Evolutionary conservation across 176 grass and related monocot species (phyloP).

Genomic region (Pharus latifolius): DNA sequence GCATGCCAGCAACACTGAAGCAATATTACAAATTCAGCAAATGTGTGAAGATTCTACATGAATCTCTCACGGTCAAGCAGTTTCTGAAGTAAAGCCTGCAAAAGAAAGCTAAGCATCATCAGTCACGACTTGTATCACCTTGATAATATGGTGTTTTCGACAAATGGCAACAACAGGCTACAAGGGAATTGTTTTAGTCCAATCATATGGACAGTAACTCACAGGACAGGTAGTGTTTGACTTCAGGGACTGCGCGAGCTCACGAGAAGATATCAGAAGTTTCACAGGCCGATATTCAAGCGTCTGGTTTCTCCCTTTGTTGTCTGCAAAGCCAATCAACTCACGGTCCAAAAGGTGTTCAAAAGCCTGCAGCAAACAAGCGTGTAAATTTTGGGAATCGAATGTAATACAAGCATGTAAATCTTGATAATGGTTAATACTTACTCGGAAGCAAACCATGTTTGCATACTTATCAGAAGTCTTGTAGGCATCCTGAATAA

Average conservation of each 20-base stretch:
- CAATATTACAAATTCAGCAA: background rate
- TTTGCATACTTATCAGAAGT: conserved; percentile 80
- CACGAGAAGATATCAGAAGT: conserved; percentile 67
- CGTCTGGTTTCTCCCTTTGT: conserved; percentile 52
- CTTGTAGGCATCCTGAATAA: conserved; percentile 83
- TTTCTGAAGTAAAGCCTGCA: conserved; percentile 77
- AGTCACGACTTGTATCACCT: background rate
- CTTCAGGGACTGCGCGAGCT: conserved; percentile 60
- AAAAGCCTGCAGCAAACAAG: conserved; percentile 56
- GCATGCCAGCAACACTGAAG: background rate
- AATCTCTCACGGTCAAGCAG: conserved; percentile 87
- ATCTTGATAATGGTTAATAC: conserved; percentile 5
- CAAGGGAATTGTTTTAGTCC: background rate
- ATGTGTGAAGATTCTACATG: conserved; percentile 29
- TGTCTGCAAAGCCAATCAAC: conserved; percentile 69
- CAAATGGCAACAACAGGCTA: background rate
- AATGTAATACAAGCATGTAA: background rate
- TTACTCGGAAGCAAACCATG: conserved; percentile 64
- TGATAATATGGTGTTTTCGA: background rate
- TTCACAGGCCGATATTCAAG: conserved; percentile 67
- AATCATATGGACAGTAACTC: conserved; percentile 28
- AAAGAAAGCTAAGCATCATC: background rate
- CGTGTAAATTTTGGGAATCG: background rate
- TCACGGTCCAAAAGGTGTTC: conserved; percentile 83
- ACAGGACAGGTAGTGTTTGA: conserved; percentile 75